A percentile compares a stretch with the other conserved stretches of the same genome.
Conservation (phyloP, 2,329 filamentous ascomycete species). For the Aspergillus pseudonomiae region DNA sequence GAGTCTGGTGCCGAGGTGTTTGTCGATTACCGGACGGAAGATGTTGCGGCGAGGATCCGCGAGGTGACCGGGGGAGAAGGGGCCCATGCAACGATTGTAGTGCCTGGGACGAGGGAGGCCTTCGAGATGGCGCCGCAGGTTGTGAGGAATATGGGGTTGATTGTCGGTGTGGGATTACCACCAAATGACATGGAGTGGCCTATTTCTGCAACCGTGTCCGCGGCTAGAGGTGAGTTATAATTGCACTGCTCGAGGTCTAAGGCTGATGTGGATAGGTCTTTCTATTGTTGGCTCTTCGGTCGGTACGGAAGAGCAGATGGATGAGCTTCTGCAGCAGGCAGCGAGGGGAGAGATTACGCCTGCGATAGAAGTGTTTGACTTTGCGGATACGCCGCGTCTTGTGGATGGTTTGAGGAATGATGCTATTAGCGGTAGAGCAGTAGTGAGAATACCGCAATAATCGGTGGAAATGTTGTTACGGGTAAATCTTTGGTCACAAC, state of each 20-base stretch:
- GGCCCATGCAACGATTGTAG: not conserved
- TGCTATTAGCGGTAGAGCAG: not conserved
- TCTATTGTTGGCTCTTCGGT: not conserved
- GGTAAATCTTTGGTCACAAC: not conserved
- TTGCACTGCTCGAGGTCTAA: accelerated
- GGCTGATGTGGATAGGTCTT: not conserved
- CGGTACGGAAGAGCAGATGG: not conserved
- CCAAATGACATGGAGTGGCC: not conserved
- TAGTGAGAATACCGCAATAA: not conserved
- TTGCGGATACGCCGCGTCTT: not conserved
- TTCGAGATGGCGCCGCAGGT: not conserved
- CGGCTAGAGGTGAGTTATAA: not conserved
- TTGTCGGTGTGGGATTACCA: not conserved
- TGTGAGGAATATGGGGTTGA: not conserved
- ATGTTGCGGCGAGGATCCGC: not conserved
- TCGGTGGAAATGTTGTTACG: accelerated
- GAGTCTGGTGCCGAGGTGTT: not conserved
- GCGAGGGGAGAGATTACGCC: not conserved
- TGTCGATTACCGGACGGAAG: not conserved
- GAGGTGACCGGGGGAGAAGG: not conserved
- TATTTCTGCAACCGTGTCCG: not conserved
- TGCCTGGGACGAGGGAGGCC: not conserved
- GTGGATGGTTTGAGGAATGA: not conserved
- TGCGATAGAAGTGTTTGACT: not conserved
- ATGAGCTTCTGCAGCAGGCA: not conserved